phyloP scores from a whole-genome alignment of 768 basidiomycete species.

The Trametes cubensis region DNA sequence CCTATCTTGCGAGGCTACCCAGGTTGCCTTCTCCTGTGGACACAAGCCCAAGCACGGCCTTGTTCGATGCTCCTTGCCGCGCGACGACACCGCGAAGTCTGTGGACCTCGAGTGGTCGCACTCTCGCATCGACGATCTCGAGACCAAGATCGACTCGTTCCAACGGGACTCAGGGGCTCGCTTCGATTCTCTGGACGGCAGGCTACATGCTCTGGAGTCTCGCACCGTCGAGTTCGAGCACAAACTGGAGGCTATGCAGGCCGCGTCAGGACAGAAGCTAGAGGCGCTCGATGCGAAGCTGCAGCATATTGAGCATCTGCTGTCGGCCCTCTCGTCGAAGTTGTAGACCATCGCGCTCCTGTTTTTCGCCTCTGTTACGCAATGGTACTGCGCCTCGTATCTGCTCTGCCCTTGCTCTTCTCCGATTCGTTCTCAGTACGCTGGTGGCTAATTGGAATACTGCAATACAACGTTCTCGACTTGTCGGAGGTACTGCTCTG shows the following conservation, averaged over 20 bases:
- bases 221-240: background rate
- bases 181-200: slow-evolving; percentile 11
- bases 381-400: too few species aligned
- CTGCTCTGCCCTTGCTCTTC: too few species aligned
- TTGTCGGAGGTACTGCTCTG: too few species aligned
- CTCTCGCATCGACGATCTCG: slow-evolving; percentile 8
- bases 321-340: background rate
- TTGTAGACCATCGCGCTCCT: background rate
- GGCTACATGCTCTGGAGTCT: background rate
- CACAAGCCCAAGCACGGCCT: slow-evolving; percentile 19
- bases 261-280: background rate
- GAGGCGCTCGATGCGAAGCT: slow-evolving; percentile 4
- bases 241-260: background rate
- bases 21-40: background rate
- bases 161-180: slow-evolving; percentile 1
- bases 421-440: too few species aligned
- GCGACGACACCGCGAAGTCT: slow-evolving; percentile 2
- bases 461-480: too few species aligned
- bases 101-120: slow-evolving; percentile 1
- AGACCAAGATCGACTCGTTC: slow-evolving; percentile 8
- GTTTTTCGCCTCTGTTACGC: too few species aligned
- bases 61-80: slow-evolving; percentile 5
- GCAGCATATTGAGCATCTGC: slow-evolving; percentile 6
- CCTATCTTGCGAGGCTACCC: slow-evolving; percentile 3
- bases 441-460: too few species aligned